Base-by-base conservation (phyloP, 495 filamentous ascomycete species). In the Penicillium paradoxum region DNA sequence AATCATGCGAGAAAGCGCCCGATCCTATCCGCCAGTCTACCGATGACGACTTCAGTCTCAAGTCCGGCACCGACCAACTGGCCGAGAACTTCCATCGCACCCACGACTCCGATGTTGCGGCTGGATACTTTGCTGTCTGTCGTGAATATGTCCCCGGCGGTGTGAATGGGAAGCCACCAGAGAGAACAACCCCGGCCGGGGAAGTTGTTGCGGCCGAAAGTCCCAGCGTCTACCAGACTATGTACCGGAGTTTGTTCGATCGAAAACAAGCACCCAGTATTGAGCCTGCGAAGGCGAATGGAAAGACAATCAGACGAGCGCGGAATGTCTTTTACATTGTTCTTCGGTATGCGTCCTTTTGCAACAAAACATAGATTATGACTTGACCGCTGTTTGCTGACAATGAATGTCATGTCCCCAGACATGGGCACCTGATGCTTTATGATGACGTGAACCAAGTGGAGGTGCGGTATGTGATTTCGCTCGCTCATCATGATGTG, bases 181-280 rank as follows among this genome's bases (percentile, higher is more conserved):
- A 96, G 67, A 79, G 91, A 48, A 85, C 83, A 33, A 93, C 90
- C 2, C 90, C 91, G 10, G 81, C 88, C 8, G 89, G 88, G 11
- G 83, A 84, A 45, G 75, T 82, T 40, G 74, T 83, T 51, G 82
- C 83, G 25, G 70, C 85, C 9, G 88, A 89, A 55, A 95, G 89
- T 65, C 90, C 87, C 34, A 95, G 89, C 60, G 91, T 98, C 24
- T 97, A 97, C 63, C 95, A 97, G 78, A 83, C 86, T 66, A 96
- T 98, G 93, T 97, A 97, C 67, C 77, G 91, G 59, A 95, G 88
- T 68, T 82, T 98, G 40, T 98, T 98, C 64, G 92, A 97, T 55
- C 81, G 93, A 43, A 92, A 88, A 59, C 81, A 85, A 45, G 47
- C 68, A 1, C 72, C 73, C n/a, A 77, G 68, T 39, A 77, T 77